Percentiles rank a stretch among this genome's conserved stretches.
Evolutionary conservation across 225 moss, liverwort and hornwort species (phyloP).

Genomic region (Asterella californica): DNA sequence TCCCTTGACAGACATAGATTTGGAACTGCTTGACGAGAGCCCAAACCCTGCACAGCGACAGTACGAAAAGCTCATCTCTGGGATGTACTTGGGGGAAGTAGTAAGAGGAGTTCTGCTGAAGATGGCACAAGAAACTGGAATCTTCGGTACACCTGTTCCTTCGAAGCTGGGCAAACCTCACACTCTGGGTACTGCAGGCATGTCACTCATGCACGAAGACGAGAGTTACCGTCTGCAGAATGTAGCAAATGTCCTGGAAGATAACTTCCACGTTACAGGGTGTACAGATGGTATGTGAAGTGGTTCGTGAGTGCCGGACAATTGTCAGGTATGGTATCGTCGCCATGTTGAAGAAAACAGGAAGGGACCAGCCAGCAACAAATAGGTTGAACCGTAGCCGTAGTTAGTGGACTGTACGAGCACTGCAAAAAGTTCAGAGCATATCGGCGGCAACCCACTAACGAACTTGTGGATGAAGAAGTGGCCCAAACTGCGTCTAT

Average conservation of each 20-base stretch:
- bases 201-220: constrained; percentile 39
- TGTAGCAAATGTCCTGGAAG: constrained; percentile 24
- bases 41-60: constrained; percentile 65
- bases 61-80: constrained; percentile 60
- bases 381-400: constrained; percentile 19
- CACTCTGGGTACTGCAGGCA: constrained; percentile 18
- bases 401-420: constrained; percentile 43
- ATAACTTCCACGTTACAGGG: constrained; percentile 27
- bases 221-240: constrained; percentile 17
- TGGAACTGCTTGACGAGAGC: constrained; percentile 62
- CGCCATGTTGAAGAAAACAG: constrained; percentile 64
- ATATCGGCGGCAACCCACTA: constrained; percentile 22
- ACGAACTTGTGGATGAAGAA: constrained; percentile 39
- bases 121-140: constrained; percentile 42
- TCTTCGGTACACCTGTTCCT: constrained; percentile 30
- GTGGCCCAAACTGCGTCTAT: constrained; percentile 27
- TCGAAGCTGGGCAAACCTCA: background rate
- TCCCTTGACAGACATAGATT: constrained; percentile 59
- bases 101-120: constrained; percentile 48
- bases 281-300: constrained; percentile 47
- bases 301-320: constrained; percentile 45
- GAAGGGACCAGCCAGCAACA: constrained; percentile 15
- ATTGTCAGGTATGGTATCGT: constrained; percentile 58
- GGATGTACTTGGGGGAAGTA: constrained; percentile 58
- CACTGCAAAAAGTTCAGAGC: constrained; percentile 36